Evolutionary conservation across 2,329 filamentous ascomycete genomes (phyloP).

Genomic region (Cladosporium sp.): DNA sequence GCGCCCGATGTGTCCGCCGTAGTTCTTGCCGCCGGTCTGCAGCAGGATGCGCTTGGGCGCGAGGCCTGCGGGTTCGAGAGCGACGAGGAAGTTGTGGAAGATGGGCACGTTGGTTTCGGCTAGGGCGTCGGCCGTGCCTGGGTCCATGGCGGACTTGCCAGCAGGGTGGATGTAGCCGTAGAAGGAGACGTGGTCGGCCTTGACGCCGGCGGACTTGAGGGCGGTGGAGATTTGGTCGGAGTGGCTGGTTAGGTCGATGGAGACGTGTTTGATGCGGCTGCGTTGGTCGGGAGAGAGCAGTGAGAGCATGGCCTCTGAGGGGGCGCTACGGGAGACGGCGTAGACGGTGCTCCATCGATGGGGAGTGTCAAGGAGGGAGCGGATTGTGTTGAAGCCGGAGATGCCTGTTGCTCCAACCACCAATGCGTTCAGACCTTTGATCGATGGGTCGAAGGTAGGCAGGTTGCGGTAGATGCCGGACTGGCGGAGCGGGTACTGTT

Average conservation of each 20-base stretch:
- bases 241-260: constrained; percentile 28
- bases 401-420: constrained; percentile 49
- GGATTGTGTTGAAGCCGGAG: constrained; percentile 45
- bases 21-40: constrained; percentile 46
- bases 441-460: constrained; percentile 34
- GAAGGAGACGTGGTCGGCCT: constrained; percentile 44
- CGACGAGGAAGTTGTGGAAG: constrained; percentile 40
- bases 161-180: constrained; percentile 43
- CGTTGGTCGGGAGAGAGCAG: constrained; percentile 15
- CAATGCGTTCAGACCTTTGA: constrained; percentile 42
- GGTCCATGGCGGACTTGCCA: constrained; percentile 27
- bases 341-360: constrained; percentile 47
- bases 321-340: constrained; percentile 41
- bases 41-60: constrained; percentile 41
- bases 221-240: constrained; percentile 28
- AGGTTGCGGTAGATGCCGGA: constrained; percentile 44
- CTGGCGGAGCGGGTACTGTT: background rate
- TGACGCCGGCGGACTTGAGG: constrained; percentile 27
- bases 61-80: constrained; percentile 35
- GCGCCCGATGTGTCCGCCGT: constrained; percentile 42
- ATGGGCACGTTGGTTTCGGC: constrained; percentile 23
- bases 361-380: constrained; percentile 38
- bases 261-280: constrained; percentile 17
- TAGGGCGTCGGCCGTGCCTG: constrained; percentile 41
- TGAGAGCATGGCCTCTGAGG: constrained; percentile 23